These are phyloP conservation scores for Venturia effusa DNA, from an alignment of 2,329 filamentous ascomycete genomes.

Conservation along the genomic window DNA sequence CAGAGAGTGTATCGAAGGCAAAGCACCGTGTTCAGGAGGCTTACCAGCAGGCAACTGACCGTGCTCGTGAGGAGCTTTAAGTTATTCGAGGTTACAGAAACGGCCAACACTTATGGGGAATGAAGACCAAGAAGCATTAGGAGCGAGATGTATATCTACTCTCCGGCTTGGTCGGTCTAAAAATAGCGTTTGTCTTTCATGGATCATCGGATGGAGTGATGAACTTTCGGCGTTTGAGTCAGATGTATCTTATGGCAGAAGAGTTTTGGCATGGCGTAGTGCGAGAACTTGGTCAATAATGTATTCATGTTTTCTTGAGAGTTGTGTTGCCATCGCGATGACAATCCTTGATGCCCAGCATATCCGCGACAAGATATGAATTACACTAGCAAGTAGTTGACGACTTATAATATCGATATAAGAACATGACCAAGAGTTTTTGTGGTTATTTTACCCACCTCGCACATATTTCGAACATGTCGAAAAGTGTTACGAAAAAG, in stretches of 20 bases:
- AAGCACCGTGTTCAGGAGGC: constrained; percentile 17
- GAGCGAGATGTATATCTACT: background rate
- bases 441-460: no score
- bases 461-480: no score
- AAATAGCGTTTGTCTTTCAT: background rate
- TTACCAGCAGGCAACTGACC: constrained; percentile 23
- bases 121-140: background rate
- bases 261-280: background rate
- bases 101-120: no score
- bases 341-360: no score
- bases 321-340: no score
- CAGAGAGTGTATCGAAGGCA: constrained; percentile 18
- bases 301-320: background rate
- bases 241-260: background rate
- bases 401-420: no score
- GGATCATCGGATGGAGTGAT: background rate
- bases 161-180: background rate
- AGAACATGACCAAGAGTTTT: no score
- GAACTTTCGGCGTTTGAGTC: background rate
- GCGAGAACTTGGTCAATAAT: background rate
- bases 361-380: no score
- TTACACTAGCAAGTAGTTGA: no score
- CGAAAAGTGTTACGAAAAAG: no score
- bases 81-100: background rate
- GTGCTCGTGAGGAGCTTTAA: constrained; percentile 36